phyloP scores from a whole-genome alignment of 768 basidiomycete species.

The Mycena galopus region DNA sequence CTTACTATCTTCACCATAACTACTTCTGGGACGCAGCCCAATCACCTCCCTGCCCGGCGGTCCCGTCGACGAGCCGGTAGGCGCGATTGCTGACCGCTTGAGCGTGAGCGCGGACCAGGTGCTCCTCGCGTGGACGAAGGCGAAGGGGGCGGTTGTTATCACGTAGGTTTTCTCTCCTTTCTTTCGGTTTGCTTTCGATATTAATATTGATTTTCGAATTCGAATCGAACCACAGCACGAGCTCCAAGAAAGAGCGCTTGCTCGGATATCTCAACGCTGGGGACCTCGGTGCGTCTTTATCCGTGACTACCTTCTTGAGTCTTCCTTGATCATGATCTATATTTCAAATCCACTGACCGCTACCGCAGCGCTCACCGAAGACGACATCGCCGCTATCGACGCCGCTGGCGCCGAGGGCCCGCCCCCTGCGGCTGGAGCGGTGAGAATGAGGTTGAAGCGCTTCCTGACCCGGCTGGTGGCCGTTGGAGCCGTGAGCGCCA shows the following conservation, averaged over 20 bases:
- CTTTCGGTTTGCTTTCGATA: too few species aligned
- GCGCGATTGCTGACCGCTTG: constrained; percentile 63
- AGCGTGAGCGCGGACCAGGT: constrained; percentile 73
- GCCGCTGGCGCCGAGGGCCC: constrained; percentile 57
- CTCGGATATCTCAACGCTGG: constrained; percentile 77
- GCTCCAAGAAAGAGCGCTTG: constrained; percentile 74
- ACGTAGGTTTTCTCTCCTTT: constrained; percentile 57
- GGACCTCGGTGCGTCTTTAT: constrained; percentile 64
- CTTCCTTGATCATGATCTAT: too few species aligned
- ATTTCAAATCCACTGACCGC: too few species aligned
- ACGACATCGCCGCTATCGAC: constrained; percentile 61
- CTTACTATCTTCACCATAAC: too few species aligned
- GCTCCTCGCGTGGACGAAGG: constrained; percentile 78
- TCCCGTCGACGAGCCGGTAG: constrained; percentile 71
- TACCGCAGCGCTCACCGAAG: constrained; percentile 45
- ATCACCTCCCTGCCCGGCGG: constrained; percentile 72
- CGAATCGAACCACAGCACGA: constrained; percentile 64
- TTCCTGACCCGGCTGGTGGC: not conserved
- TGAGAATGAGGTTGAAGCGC: too few species aligned
- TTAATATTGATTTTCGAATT: too few species aligned
- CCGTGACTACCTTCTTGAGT: too few species aligned
- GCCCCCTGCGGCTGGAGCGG: not conserved
- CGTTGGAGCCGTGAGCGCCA: not conserved
- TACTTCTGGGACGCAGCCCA: too few species aligned
- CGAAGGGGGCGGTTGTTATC: constrained; percentile 74